phyloP scores from a whole-genome alignment of 345 rosid species.

The Pistacia vera region DNA sequence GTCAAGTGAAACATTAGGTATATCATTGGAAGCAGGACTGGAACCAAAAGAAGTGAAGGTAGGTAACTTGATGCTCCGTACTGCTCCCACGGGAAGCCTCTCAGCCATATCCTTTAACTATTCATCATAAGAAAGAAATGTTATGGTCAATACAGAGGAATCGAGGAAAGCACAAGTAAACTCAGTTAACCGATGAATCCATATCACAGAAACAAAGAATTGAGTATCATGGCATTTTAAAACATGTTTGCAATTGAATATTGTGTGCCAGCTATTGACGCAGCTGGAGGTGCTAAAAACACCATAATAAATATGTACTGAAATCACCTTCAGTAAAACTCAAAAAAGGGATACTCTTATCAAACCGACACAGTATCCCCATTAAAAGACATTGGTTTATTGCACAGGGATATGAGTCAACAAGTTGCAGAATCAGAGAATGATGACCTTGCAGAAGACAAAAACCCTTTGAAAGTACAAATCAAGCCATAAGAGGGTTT shows the following conservation, averaged over 20 bases:
- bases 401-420: neutral
- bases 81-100: conserved; percentile 73
- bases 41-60: conserved; percentile 62
- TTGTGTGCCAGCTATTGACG: neutral
- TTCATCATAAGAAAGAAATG: conserved; percentile 17
- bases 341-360: neutral
- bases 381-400: neutral
- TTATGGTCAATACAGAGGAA: conserved; percentile 24
- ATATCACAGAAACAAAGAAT: conserved; percentile 2
- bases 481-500: neutral
- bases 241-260: neutral
- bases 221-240: neutral
- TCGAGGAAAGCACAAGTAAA: neutral
- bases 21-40: conserved; percentile 51
- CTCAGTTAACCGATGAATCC: neutral
- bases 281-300: neutral
- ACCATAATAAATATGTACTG: neutral
- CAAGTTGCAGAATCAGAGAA: neutral
- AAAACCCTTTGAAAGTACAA: neutral
- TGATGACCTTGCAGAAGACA: neutral
- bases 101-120: conserved; percentile 95
- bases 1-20: conserved; percentile 46
- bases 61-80: conserved; percentile 50
- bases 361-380: neutral
- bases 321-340: neutral